These are phyloP conservation scores for Massarina eburnea DNA, from an alignment of 2,329 filamentous ascomycete genomes.

Conservation along the genomic window DNA sequence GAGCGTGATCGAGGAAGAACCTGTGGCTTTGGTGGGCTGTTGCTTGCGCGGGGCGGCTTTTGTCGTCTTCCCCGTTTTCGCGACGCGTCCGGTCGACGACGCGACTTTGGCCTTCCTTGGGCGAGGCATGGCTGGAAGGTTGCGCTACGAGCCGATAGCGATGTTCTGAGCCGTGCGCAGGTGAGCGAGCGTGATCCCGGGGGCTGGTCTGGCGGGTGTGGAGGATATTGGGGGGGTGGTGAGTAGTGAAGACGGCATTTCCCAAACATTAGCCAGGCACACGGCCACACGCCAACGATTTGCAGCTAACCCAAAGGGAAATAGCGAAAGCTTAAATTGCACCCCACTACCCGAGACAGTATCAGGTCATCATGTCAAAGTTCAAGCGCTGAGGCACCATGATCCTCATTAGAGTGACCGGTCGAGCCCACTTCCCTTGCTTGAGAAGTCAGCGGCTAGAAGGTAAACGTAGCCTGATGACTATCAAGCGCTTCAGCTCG, in stretches of 20 bases:
- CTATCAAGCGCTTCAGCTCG: neutral
- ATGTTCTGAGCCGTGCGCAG: neutral
- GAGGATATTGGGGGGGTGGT: neutral
- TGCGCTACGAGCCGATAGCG: neutral
- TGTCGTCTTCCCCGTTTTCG: conserved; percentile 18
- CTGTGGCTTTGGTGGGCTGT: conserved; percentile 18
- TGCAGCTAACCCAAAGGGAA: neutral
- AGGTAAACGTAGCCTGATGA: neutral
- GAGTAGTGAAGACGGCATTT: neutral
- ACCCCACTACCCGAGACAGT: neutral
- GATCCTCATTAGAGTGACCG: too few species aligned
- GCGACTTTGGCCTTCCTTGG: conserved; percentile 41
- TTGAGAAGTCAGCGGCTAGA: too few species aligned
- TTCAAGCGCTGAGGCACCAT: too few species aligned
- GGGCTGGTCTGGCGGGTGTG: neutral
- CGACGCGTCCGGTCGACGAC: conserved; percentile 33
- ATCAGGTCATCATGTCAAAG: too few species aligned
- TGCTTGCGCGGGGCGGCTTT: conserved; percentile 24
- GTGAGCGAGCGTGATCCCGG: neutral
- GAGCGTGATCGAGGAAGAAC: neutral
- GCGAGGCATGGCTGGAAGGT: conserved; percentile 34
- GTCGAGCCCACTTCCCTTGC: too few species aligned
- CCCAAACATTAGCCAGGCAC: neutral
- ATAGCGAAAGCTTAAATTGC: neutral
- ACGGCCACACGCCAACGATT: neutral